Evolutionary conservation across 768 basidiomycete genomes (phyloP), one percentile per base, ranked within the genome.

Genomic region (Boletus patriciae): DNA sequence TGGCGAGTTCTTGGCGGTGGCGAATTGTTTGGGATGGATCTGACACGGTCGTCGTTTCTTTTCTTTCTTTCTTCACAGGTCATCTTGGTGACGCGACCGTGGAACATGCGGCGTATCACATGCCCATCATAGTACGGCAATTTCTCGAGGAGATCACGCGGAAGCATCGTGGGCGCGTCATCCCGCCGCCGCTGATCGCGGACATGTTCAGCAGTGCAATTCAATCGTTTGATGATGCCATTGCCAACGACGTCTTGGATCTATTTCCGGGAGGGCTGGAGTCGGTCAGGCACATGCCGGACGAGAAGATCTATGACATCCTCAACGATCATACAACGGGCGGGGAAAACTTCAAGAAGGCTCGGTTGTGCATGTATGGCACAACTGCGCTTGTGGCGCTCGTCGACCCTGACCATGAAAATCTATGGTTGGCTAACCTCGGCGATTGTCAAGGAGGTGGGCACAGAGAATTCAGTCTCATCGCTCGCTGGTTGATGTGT

Each of bases 391-490:
- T 91, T 33, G 80, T 91, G 41, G 81, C 89, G 10, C 77, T 92
- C 37, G 79, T 87, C 41, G 88, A 90, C 72, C 87, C 88, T 36
- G 76, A 82, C 19, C 80, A 82, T 59, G 76, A 80, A 64, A 82
- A 89, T 59, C 74, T 91, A 21, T 92, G 90, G 90, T 73, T 91
- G 46, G 89, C 88, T 7, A 90, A 90, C 65, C 77, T 92, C 27
- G 90, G 90, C 15, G 90, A 92, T 66, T 90, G 87, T 68, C 85
- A 88, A 77, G 87, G 87, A 58, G 77, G 88, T 88, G 60, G 60
- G 85, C 74, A 25, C 43, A 16, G 23, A 16, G 2, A 2, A 7
- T 52, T 47, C 36, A 36, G 51, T 61, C 49, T 16, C 15, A 34
- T 46, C 21, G 19, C 15, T 47, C 3, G 36, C 44, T 56, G 42